Conservation (phyloP, 2,329 filamentous ascomycete species). For the Remersonia thermophila region DNA sequence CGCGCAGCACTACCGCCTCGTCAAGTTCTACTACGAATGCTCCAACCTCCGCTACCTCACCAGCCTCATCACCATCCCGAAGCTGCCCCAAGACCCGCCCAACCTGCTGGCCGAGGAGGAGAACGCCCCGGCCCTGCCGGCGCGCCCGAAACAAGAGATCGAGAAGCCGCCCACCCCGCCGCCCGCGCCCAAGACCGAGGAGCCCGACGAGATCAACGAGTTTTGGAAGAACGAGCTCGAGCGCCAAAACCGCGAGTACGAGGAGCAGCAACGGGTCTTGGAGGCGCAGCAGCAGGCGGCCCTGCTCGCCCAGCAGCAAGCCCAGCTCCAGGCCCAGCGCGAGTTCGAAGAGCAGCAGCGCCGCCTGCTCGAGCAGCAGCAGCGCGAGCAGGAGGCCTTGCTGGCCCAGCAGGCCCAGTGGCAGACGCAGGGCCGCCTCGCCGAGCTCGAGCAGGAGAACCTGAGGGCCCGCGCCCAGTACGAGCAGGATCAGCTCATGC, state of each 20-base stretch:
- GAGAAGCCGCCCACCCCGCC: conserved; percentile 58
- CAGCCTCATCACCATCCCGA: conserved; percentile 89
- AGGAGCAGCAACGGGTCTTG: conserved; percentile 80
- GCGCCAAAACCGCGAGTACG: conserved; percentile 86
- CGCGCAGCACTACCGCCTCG: conserved; percentile 88
- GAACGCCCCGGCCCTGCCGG: conserved; percentile 68
- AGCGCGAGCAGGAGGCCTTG: conserved; percentile 80
- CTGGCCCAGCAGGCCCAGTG: conserved; percentile 79
- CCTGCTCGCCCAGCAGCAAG: conserved; percentile 68
- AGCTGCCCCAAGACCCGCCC: conserved; percentile 85
- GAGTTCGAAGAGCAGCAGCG: conserved; percentile 98
- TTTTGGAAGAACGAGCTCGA: conserved; percentile 95
- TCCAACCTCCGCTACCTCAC: conserved; percentile 95
- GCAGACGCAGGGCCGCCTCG: conserved; percentile 90
- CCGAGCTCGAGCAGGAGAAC: conserved; percentile 90
- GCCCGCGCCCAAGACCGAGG: conserved; percentile 54
- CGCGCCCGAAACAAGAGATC: conserved; percentile 64
- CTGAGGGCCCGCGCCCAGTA: conserved; percentile 89
- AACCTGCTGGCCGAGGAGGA: conserved; percentile 80
- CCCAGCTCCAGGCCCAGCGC: conserved; percentile 71
- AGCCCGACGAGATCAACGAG: conserved; percentile 90
- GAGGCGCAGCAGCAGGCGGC: conserved; percentile 78
- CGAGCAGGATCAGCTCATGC: conserved; percentile 91
- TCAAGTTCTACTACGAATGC: conserved; percentile 98
- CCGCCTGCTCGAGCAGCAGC: conserved; percentile 74